A percentile compares a stretch with the other conserved stretches of the same genome.
These are phyloP conservation scores for Tulasnella calospora DNA, from an alignment of 768 basidiomycete genomes.

Conservation along the genomic window DNA sequence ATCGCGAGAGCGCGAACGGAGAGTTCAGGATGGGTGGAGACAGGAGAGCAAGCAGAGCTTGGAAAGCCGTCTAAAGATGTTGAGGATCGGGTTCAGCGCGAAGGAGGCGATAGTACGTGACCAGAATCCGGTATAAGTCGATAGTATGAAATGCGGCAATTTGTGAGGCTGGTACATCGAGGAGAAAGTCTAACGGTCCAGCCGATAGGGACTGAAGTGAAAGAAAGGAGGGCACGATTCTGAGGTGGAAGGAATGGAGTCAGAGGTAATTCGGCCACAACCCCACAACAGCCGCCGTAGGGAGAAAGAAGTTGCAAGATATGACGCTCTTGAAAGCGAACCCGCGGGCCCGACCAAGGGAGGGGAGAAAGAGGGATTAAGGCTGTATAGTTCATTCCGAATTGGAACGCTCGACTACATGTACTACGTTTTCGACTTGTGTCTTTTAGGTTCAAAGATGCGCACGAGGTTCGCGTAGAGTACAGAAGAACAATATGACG, in stretches of 20 bases:
- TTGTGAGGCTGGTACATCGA: constrained; percentile 33
- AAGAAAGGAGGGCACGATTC: constrained; percentile 56
- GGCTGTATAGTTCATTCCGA: no score
- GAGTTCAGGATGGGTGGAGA: constrained; percentile 52
- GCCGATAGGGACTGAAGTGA: constrained; percentile 41
- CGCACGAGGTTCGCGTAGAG: no score
- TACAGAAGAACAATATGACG: no score
- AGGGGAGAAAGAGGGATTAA: no score
- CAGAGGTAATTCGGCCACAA: no score
- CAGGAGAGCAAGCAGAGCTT: constrained; percentile 44
- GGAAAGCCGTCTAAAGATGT: constrained; percentile 55
- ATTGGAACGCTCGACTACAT: no score
- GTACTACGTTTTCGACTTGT: no score
- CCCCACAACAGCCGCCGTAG: no score
- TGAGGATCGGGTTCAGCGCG: constrained; percentile 67
- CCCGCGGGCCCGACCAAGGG: no score
- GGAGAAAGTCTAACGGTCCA: constrained; percentile 51
- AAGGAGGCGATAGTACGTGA: constrained; percentile 78
- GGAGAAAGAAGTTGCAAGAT: no score
- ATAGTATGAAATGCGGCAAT: constrained; percentile 38
- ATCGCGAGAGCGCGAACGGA: constrained; percentile 68
- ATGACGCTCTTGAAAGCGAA: no score
- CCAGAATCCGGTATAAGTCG: constrained; percentile 61
- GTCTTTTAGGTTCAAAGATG: no score
- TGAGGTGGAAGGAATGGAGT: constrained; percentile 33